phyloP scores from a whole-genome alignment of 805 yeast species.

The Metschnikowia noctiluminum region DNA sequence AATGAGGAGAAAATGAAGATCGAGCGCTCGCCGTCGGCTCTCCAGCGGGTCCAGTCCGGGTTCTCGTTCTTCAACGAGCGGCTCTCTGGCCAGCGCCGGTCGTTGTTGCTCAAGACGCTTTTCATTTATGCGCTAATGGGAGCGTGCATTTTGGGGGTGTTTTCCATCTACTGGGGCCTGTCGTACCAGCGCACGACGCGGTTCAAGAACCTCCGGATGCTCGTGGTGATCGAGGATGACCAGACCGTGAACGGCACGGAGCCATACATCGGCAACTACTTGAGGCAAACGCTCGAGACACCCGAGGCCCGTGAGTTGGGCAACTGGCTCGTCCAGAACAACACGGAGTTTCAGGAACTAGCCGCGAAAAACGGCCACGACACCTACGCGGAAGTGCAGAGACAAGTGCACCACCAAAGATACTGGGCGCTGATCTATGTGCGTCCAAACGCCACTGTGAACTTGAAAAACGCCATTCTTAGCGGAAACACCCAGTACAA shows the following conservation, averaged over 20 bases:
- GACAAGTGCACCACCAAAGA: constrained; percentile 49
- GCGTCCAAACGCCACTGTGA: constrained; percentile 42
- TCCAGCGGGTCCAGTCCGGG: constrained; percentile 24
- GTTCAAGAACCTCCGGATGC: constrained; percentile 31
- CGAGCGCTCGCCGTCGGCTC: constrained; percentile 9
- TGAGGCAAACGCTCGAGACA: constrained; percentile 12
- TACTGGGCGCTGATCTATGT: constrained; percentile 67
- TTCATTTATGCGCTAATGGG: constrained; percentile 31
- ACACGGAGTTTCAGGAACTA: constrained; percentile 23
- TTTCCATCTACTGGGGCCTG: constrained; percentile 51
- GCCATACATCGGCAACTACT: constrained; percentile 30
- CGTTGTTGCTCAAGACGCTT: constrained; percentile 17
- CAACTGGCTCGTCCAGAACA: constrained; percentile 35
- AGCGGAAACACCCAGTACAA: constrained; percentile 29
- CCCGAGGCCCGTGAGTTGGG: constrained; percentile 24
- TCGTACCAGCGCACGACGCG: constrained; percentile 30
- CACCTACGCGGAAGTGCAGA: constrained; percentile 37
- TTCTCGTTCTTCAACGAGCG: constrained; percentile 32
- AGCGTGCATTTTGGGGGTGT: constrained; percentile 33
- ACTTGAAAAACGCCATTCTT: constrained; percentile 39
- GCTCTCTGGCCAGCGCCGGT: constrained; percentile 20
- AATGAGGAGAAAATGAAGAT: constrained; percentile 4
- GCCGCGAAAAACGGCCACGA: constrained; percentile 26
- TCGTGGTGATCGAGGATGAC: constrained; percentile 39
- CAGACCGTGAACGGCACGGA: constrained; percentile 18